Conservation (phyloP, 495 filamentous ascomycete genomes). For the Penicillium pulvis region DNA sequence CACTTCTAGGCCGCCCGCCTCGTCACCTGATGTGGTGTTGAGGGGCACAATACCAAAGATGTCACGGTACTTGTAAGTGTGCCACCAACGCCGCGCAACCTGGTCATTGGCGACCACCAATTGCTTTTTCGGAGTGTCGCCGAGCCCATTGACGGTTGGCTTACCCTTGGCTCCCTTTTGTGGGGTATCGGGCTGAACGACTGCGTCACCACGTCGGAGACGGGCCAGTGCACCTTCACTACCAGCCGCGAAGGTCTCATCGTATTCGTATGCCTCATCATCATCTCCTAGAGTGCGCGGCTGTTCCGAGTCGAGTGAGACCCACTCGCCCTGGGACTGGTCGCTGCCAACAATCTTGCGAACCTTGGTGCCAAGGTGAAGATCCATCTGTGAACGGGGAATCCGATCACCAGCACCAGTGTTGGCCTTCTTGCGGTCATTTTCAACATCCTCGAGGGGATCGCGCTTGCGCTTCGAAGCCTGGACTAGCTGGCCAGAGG, state of each 20-base stretch:
- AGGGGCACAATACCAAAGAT: constrained; percentile 87
- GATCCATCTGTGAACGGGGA: constrained; percentile 54
- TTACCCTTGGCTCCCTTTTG: constrained; percentile 28
- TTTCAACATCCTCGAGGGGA: constrained; percentile 34
- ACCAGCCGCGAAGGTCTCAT: constrained; percentile 34
- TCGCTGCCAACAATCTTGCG: constrained; percentile 46
- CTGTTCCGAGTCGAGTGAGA: constrained; percentile 49
- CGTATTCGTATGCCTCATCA: constrained; percentile 47
- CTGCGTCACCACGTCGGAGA: constrained; percentile 37
- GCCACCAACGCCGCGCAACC: constrained; percentile 60
- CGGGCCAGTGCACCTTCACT: constrained; percentile 37
- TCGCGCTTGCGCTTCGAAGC: constrained; percentile 51
- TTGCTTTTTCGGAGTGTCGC: constrained; percentile 32
- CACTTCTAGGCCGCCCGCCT: constrained; percentile 63
- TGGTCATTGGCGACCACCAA: constrained; percentile 26
- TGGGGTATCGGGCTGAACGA: constrained; percentile 35
- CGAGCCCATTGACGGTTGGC: constrained; percentile 18
- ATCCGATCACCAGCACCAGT: constrained; percentile 65
- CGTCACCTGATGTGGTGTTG: constrained; percentile 27
- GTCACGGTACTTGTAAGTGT: constrained; percentile 85
- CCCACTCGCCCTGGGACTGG: constrained; percentile 42
- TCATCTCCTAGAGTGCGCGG: constrained; percentile 47
- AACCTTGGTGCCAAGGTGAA: constrained; percentile 62
- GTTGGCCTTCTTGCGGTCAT: constrained; percentile 41
- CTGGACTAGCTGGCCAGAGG: constrained; percentile 27